A percentile compares a stretch with the other conserved stretches of the same genome.
Conservation (phyloP, 2,329 filamentous ascomycete genomes). For the Phyllosticta paracitricarpa region DNA sequence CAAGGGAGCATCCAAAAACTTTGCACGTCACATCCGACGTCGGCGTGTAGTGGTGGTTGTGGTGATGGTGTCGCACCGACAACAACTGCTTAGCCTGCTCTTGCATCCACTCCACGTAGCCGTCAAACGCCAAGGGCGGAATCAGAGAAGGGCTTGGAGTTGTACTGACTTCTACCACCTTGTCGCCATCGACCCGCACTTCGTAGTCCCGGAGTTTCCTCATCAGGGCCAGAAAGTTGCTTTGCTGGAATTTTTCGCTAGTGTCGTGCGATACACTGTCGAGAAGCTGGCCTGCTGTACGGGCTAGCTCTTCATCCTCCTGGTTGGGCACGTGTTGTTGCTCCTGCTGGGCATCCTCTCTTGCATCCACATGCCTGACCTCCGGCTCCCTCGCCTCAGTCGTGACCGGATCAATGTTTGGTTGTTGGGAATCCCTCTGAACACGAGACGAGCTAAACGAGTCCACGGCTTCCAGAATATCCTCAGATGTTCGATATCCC, state of each 20-base stretch:
- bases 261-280: conserved; percentile 58
- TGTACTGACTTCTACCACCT: conserved; percentile 46
- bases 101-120: conserved; percentile 1
- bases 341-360: background rate
- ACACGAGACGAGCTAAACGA: too few relatives aligned
- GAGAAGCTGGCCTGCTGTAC: conserved; percentile 61
- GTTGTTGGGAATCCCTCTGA: too few relatives aligned
- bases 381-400: background rate
- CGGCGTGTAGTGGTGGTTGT: background rate
- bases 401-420: too few relatives aligned
- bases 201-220: conserved; percentile 61
- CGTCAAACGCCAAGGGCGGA: background rate
- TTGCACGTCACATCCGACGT: conserved; percentile 6
- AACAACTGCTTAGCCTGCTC: background rate
- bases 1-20: conserved; percentile 5
- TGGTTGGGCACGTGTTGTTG: conserved; percentile 16
- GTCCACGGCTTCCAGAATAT: too few relatives aligned
- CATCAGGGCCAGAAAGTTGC: conserved; percentile 69
- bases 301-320: conserved; percentile 58
- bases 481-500: background rate
- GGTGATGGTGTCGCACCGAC: conserved; percentile 1
- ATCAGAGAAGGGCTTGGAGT: background rate
- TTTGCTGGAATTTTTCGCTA: conserved; percentile 67
- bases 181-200: conserved; percentile 61
- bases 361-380: background rate